Conservation (phyloP, 768 basidiomycete species). For the Tylopilus intermedius region DNA sequence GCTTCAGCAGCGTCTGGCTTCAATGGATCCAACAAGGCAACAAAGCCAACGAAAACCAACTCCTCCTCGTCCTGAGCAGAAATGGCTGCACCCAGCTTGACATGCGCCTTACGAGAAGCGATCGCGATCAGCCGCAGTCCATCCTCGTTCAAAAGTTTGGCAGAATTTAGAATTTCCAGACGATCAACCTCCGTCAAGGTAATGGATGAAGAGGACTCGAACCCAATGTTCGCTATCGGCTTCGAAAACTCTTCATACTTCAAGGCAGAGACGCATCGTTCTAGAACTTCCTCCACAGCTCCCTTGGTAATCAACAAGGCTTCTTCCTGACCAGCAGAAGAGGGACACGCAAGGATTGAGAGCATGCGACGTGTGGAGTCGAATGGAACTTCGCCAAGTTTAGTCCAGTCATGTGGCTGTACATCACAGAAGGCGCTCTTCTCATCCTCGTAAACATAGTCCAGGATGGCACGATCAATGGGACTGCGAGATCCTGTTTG, state of each 20-base stretch:
- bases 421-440: slow-evolving; percentile 7
- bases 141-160: slow-evolving; percentile 28
- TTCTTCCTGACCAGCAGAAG: slow-evolving; percentile 10
- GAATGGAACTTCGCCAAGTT: slow-evolving; percentile 33
- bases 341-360: slow-evolving; percentile 31
- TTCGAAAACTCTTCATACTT: slow-evolving; percentile 13
- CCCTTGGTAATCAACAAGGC: slow-evolving; percentile 29
- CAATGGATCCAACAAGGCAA: slow-evolving; percentile 28
- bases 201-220: slow-evolving; percentile 17
- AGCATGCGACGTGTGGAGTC: slow-evolving; percentile 35
- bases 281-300: slow-evolving; percentile 31
- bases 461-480: slow-evolving; percentile 32
- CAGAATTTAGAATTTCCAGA: slow-evolving; percentile 22
- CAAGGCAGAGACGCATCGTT: slow-evolving; percentile 24
- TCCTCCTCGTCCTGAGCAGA: slow-evolving; percentile 26
- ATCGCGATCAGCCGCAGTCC: slow-evolving; percentile 29
- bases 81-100: slow-evolving; percentile 16
- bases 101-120: slow-evolving; percentile 19
- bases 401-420: slow-evolving; percentile 22
- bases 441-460: slow-evolving; percentile 17
- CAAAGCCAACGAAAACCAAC: slow-evolving; percentile 27
- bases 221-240: slow-evolving; percentile 6
- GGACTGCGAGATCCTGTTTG: slow-evolving; percentile 35
- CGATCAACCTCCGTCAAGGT: slow-evolving; percentile 19
- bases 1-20: slow-evolving; percentile 31